Base-by-base conservation (phyloP, 2,329 filamentous ascomycete species). In the Fusarium incarnatum region DNA sequence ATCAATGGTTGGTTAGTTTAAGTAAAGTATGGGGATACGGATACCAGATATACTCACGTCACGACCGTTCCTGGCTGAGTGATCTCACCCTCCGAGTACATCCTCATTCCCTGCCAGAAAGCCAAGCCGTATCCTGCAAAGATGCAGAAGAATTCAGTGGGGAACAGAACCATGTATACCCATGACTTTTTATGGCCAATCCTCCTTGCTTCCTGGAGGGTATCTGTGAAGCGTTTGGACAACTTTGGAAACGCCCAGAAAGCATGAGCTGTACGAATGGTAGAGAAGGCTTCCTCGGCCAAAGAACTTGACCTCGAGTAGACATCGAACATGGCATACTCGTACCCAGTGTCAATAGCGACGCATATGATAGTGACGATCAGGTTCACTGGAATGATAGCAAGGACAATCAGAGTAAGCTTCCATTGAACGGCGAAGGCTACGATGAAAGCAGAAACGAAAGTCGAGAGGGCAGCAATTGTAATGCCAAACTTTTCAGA, bases 41-140 rank as follows among this genome's bases (percentile, higher is more conserved):
- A 20, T 12, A 4, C 1, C 5, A 5, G 22, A 13, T 8, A 47
- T 7, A 78, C 79, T 76, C 65, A 83, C 80, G 83, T 85, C 28
- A 86, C 81, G 12, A 86, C 81, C 3, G 80, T 81, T 4, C 85
- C 84, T 0, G 82, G 77, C n/a, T 82, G 70, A 0, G 71, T 47
- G 25, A 86, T 83, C 67, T 86, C 83, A 2, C 83, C 84, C 1
- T 72, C 73, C 6, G 79, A 70, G 45, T 81, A 83, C 80, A 86
- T 83, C 45, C 78, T 75, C 64, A 86, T 80, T 0, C 85, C 85
- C 61, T 86, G 82, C 84, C 85, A 87, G 60, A 87, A 87, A 0
- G 83, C 83, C 6, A 87, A 76, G 1, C 79, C 83, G 63, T 84
- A 85, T 7, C 83, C 83, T 5, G 81, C 75, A 65, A 83, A 85